phyloP scores from a whole-genome alignment of 768 basidiomycete species.

The Gelatoporia subvermispora region DNA sequence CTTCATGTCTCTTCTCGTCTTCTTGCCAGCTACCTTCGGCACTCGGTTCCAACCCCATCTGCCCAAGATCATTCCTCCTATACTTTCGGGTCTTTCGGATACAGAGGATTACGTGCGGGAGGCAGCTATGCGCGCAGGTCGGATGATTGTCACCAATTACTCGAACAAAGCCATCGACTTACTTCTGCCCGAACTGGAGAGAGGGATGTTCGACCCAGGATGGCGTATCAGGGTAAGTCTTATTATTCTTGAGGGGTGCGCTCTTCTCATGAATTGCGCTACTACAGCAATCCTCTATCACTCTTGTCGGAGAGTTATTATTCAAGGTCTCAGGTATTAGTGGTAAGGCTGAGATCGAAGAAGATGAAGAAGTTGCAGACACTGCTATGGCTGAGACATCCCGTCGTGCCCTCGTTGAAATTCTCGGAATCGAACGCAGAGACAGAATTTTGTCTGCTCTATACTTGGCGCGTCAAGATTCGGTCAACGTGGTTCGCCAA shows the following conservation, averaged over 20 bases:
- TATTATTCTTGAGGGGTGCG: background rate
- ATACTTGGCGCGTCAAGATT: slow-evolving; percentile 91
- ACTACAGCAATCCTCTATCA: slow-evolving; percentile 85
- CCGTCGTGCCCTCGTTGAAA: slow-evolving; percentile 78
- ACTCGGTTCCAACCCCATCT: slow-evolving; percentile 95
- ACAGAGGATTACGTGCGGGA: slow-evolving; percentile 93
- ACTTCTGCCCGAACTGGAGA: slow-evolving; percentile 88
- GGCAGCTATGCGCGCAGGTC: slow-evolving; percentile 96
- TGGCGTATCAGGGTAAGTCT: slow-evolving; percentile 87
- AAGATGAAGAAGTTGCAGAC: slow-evolving; percentile 72
- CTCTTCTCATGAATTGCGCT: slow-evolving; percentile 4
- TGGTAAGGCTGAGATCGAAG: slow-evolving; percentile 78
- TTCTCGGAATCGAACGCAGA: slow-evolving; percentile 81
- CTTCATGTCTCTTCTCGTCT: slow-evolving; percentile 96
- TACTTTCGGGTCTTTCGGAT: slow-evolving; percentile 87
- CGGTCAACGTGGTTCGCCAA: slow-evolving; percentile 83
- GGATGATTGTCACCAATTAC: slow-evolving; percentile 97
- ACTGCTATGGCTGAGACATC: slow-evolving; percentile 70
- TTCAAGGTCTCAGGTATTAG: slow-evolving; percentile 98
- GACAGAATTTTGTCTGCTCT: slow-evolving; percentile 88
- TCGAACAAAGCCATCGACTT: slow-evolving; percentile 89
- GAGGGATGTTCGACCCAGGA: slow-evolving; percentile 88
- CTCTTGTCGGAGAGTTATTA: slow-evolving; percentile 89
- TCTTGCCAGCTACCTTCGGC: slow-evolving; percentile 93
- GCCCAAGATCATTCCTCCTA: slow-evolving; percentile 89